Evolutionary conservation across 805 yeast genomes (phyloP), one percentile per base, ranked within the genome.

Genomic region (Pichia nanzhaoensis): DNA sequence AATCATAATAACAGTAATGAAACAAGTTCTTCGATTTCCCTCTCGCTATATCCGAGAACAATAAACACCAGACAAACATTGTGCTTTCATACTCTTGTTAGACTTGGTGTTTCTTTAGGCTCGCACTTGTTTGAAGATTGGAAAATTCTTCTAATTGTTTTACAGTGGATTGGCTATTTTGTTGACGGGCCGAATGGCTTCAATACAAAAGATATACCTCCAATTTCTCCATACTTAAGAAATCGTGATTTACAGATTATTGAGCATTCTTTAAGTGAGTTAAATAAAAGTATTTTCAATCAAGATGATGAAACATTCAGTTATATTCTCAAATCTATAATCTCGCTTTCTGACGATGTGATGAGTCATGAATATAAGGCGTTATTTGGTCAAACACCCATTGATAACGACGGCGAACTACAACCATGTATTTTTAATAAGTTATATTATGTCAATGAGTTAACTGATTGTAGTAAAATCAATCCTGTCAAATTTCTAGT

Each of bases 51-150:
- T 38, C 56, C 74, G 1, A 64, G 84, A 48, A 58, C 59, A 28
- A 67, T 85, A 37, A 77, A 80, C 48, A 70, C 85, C 0, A 73
- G 95, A 44, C 88, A 86, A 50, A 72, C 86, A 1, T 71, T 82
- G 9, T 79, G 95, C 52, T 75, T 88, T 34, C 70, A 96, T 41
- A 96, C 95, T 0, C 62, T 91, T 33, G 67, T 82, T 3, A 84
- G 87, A 48, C 67, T 91, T 40, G 89, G 91, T 0, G 73, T 81
- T 3, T 84, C 96, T 0, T 63, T 91, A n/a, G 97, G 96, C 0
- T 75, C 90, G 1, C 74, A 80, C 1, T 68, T 91, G 14, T 74
- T 74, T 5, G 59, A 65, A 3, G 77, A 84, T 28, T 91, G 98
- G 98, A 61, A 65, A 12, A 71, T 71, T 16, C 59, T 82, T 4